phyloP scores from a whole-genome alignment of 768 basidiomycete species.

The Suillus americanus region DNA sequence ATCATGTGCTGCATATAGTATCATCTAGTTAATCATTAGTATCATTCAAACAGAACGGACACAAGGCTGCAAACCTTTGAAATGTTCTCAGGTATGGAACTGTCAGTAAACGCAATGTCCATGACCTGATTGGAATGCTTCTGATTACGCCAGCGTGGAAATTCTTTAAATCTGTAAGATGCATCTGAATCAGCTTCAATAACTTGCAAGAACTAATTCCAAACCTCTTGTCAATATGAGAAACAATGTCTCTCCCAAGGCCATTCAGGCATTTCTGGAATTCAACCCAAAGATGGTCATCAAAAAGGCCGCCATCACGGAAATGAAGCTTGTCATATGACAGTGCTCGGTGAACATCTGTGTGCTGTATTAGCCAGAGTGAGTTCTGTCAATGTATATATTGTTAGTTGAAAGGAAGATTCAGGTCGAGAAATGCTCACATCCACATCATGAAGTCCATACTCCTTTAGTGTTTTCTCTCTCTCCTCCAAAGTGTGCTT shows the following conservation, averaged over 20 bases:
- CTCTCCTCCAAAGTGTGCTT: too few species aligned
- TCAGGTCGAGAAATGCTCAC: too few species aligned
- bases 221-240: not conserved
- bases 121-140: not conserved
- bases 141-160: not conserved
- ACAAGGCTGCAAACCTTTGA: not conserved
- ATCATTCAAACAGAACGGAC: not conserved
- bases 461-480: too few species aligned
- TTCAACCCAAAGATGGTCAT: not conserved
- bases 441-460: too few species aligned
- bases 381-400: too few species aligned
- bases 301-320: not conserved
- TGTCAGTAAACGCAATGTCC: not conserved
- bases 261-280: not conserved
- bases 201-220: not conserved
- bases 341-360: too few species aligned
- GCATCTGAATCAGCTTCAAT: not conserved
- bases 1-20: slow-evolving; percentile 30
- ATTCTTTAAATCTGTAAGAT: not conserved
- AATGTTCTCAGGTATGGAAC: not conserved
- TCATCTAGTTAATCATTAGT: not conserved
- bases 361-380: too few species aligned
- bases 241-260: not conserved
- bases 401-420: too few species aligned
- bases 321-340: too few species aligned